Evolutionary conservation across 495 filamentous ascomycete species (phyloP), one percentile per base, ranked within the genome.

Genomic region (Tuber borchii): DNA sequence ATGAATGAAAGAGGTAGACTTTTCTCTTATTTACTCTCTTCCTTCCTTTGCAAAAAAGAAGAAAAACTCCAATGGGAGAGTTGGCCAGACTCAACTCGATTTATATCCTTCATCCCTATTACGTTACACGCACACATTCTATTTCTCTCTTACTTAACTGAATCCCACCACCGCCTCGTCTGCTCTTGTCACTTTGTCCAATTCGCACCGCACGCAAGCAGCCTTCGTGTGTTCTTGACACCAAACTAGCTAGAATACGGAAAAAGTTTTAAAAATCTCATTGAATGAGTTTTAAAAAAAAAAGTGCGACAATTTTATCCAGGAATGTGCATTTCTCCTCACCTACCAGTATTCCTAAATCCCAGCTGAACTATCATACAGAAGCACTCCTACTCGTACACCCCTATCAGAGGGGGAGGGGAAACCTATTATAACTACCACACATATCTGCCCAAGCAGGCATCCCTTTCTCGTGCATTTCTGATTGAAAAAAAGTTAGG

Each of bases 401-500:
- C 48, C 48, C 22, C 48, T 3, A 51, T 20, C 7, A 20, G 48
- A 51, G 48, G 46, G 46, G 20, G 20, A 51, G 46, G 48, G 22
- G 1, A n/a, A n/a, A 20, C 48, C 48, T 51, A n/a, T n/a, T n/a
- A n/a, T n/a, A 20, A 22, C 48, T 51, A n/a, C 51, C 51, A 26
- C 26, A 61, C 51, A 46, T 19, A 46, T 46, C 45, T 1, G 12
- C 45, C 16, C 45, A 46, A 46, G 12, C n/a, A 31, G 26, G 51
- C 51, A 61, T n/a, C n/a, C 51, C 51, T 31, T 61, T 61, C 46
- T 61, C n/a, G 51, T 61, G 51, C 51, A 61, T 61, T 31, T 61
- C n/a, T 61, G 51, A 61, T 61, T 61, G 51, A 31, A 61, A 61
- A 61, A 61, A 61, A 61, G 51, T 61, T 61, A 61, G 51, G 51